phyloP scores from a whole-genome alignment of 495 filamentous ascomycete genomes.

The Penicillium canescens region DNA sequence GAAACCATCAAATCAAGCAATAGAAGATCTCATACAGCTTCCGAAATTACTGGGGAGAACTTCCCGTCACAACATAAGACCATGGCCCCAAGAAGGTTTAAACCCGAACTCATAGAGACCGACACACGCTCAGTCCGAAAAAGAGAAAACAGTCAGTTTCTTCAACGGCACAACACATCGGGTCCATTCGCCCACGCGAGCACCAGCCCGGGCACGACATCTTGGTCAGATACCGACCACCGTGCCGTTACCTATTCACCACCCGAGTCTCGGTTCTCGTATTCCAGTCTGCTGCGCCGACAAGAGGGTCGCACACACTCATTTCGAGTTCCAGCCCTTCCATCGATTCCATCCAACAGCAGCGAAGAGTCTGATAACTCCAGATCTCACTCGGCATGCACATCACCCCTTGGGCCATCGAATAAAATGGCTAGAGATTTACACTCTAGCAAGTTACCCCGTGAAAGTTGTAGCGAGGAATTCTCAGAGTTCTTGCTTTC shows the following conservation, averaged over 20 bases:
- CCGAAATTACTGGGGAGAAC: constrained; percentile 10
- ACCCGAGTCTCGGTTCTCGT: constrained; percentile 50
- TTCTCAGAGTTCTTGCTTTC: constrained; percentile 74
- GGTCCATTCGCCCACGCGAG: neutral
- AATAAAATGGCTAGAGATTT: neutral
- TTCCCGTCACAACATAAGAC: constrained; percentile 3
- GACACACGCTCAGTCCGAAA: constrained; percentile 47
- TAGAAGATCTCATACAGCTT: constrained; percentile 3
- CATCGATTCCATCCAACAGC: constrained; percentile 54
- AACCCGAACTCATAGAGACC: constrained; percentile 60
- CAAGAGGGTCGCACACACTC: constrained; percentile 49
- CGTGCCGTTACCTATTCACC: neutral
- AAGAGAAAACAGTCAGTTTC: constrained; percentile 22
- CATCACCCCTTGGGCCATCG: constrained; percentile 40
- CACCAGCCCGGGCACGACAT: neutral
- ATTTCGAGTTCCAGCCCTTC: constrained; percentile 54
- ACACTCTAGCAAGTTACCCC: constrained; percentile 34
- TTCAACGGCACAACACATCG: constrained; percentile 14
- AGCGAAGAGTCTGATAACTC: constrained; percentile 56
- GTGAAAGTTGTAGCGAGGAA: constrained; percentile 67
- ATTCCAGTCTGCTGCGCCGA: constrained; percentile 40
- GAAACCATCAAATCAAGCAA: constrained; percentile 30
- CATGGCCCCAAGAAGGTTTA: constrained; percentile 45
- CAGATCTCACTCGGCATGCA: constrained; percentile 48
- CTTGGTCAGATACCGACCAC: neutral